Evolutionary conservation across 176 grass and related monocot genomes (phyloP).

Genomic region (Rhipidocladum racemiflorum): DNA sequence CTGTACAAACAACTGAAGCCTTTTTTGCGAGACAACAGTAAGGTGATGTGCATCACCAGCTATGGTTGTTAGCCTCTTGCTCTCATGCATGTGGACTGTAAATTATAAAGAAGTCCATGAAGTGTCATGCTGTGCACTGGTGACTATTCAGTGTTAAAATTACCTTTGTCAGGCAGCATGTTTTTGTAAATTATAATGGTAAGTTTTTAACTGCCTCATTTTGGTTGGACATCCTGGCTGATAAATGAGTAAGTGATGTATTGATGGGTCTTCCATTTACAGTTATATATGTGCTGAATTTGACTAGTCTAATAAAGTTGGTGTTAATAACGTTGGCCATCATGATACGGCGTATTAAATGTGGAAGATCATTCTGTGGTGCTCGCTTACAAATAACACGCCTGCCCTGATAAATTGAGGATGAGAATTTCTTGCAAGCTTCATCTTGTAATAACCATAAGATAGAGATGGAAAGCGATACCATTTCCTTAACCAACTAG

Average conservation of each 20-base stretch:
- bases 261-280: neutral
- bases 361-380: neutral
- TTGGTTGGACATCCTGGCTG: neutral
- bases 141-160: neutral
- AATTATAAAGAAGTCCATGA: neutral
- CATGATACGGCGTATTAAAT: neutral
- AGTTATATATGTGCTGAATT: neutral
- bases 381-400: neutral
- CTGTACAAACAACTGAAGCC: constrained; percentile 28
- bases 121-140: neutral
- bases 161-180: neutral
- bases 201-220: neutral
- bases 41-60: neutral
- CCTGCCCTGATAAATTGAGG: neutral
- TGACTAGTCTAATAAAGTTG: neutral
- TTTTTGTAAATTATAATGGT: constrained; percentile 18
- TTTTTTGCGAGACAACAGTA: neutral
- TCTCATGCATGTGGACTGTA: neutral
- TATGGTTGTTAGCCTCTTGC: neutral
- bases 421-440: constrained; percentile 2
- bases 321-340: neutral
- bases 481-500: neutral
- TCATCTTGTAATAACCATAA: neutral
- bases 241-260: neutral
- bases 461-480: neutral